A percentile compares a stretch with the other conserved stretches of the same genome.
Conservation (phyloP, 805 yeast genomes). For the Myxozyma kluyveri region DNA sequence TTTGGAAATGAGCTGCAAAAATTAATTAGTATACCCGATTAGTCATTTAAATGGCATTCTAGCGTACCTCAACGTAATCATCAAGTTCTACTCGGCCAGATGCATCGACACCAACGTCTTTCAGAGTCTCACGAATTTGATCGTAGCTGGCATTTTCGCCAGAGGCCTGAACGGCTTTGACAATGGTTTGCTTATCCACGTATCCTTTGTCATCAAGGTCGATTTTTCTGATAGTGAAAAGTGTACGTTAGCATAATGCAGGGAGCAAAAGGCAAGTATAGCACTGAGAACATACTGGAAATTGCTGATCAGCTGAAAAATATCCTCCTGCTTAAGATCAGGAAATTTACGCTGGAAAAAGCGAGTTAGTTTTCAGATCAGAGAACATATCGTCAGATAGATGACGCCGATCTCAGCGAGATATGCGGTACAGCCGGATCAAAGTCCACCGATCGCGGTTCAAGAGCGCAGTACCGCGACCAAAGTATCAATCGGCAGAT, state of each 20-base stretch:
- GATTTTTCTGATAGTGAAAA: conserved; percentile 47
- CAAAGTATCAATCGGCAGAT: too few species aligned
- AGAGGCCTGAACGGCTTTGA: conserved; percentile 72
- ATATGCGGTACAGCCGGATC: neutral
- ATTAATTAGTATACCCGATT: neutral
- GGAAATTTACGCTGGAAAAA: conserved; percentile 83
- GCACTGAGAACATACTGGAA: conserved; percentile 48
- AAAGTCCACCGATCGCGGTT: too few species aligned
- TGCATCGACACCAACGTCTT: conserved; percentile 88
- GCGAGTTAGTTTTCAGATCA: too few species aligned
- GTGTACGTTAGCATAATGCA: neutral
- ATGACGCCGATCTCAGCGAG: neutral
- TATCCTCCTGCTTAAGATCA: conserved; percentile 75
- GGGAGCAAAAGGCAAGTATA: neutral
- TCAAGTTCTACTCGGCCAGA: conserved; percentile 96
- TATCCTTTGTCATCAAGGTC: conserved; percentile 92
- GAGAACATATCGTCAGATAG: neutral
- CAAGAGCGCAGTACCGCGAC: too few species aligned
- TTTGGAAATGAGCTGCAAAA: conserved; percentile 26
- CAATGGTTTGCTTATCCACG: conserved; percentile 86
- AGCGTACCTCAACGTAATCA: conserved; percentile 71
- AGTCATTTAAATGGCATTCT: neutral
- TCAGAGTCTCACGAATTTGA: conserved; percentile 88
- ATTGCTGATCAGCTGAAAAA: conserved; percentile 79
- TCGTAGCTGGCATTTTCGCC: conserved; percentile 80